Evolutionary conservation across 1,284 basidiomycete species (phyloP).

Genomic region (Rhodotorula mucilaginosa): DNA sequence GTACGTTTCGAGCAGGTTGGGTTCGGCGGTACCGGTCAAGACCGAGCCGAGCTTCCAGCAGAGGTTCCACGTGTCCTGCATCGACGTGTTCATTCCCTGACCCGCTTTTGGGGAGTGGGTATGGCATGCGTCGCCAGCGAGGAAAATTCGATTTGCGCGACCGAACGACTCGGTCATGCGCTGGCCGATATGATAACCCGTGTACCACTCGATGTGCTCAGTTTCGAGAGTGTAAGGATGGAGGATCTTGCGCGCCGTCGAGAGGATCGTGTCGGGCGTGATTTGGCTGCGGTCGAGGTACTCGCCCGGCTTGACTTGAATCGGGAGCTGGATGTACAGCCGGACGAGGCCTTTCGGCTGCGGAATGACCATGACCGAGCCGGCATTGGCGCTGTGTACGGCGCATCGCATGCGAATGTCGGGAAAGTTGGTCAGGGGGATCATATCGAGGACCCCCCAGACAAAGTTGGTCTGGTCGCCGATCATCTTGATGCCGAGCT

Average conservation of each 20-base stretch:
- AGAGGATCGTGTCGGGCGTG: conserved; percentile 62
- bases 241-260: conserved; percentile 64
- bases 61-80: conserved; percentile 62
- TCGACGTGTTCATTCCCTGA: conserved; percentile 72
- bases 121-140: conserved; percentile 56
- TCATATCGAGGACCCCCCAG: conserved; percentile 73
- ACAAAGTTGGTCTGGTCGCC: conserved; percentile 65
- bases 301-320: conserved; percentile 44
- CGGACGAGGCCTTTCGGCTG: conserved; percentile 64
- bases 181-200: conserved; percentile 65
- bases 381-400: conserved; percentile 63
- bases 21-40: conserved; percentile 65
- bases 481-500: conserved; percentile 65
- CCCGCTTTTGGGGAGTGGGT: conserved; percentile 76
- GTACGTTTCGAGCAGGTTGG: conserved; percentile 70
- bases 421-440: conserved; percentile 71
- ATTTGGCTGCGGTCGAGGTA: conserved; percentile 63
- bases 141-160: conserved; percentile 68
- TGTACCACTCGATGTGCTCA: conserved; percentile 73
- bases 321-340: conserved; percentile 69
- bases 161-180: conserved; percentile 69
- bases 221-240: conserved; percentile 65
- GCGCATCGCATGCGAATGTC: conserved; percentile 70
- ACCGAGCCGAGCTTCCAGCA: conserved; percentile 59
- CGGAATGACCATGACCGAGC: conserved; percentile 67